phyloP scores from a whole-genome alignment of 805 yeast genomes.

The Cyberlindnera mississippiensis region DNA sequence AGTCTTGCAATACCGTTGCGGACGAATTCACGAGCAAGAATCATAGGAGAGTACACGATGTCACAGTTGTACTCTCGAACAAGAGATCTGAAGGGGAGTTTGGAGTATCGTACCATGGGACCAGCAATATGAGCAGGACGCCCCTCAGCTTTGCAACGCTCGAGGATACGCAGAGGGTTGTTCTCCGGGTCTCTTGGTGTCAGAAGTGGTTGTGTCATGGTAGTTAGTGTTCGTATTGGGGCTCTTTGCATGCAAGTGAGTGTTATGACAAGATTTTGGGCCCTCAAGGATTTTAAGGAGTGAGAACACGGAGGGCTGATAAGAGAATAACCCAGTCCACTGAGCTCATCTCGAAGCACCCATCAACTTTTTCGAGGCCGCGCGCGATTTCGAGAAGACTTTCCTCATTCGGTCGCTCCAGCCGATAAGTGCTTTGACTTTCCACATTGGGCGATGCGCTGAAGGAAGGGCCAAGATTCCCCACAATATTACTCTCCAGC shows the following conservation, averaged over 20 bases:
- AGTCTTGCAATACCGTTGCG: slow-evolving; percentile 75
- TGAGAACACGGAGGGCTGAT: neutral
- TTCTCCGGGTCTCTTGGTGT: slow-evolving; percentile 38
- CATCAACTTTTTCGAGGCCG: neutral
- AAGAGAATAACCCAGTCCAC: neutral
- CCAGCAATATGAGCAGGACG: slow-evolving; percentile 72
- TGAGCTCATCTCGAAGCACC: neutral
- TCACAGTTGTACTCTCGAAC: slow-evolving; percentile 72
- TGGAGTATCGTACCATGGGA: slow-evolving; percentile 97
- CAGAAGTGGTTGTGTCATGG: slow-evolving; percentile 8
- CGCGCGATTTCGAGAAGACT: neutral
- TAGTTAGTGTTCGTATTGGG: neutral
- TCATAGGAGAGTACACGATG: slow-evolving; percentile 94
- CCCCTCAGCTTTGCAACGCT: slow-evolving; percentile 41
- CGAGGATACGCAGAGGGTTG: slow-evolving; percentile 51
- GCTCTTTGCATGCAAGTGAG: slow-evolving; percentile 1
- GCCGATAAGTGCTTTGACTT: neutral
- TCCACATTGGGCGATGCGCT: neutral
- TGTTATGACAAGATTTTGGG: neutral
- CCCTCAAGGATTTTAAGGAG: neutral
- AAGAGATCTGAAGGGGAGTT: slow-evolving; percentile 83
- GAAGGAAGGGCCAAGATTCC: too few relatives aligned
- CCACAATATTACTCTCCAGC: too few relatives aligned
- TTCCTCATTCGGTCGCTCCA: neutral
- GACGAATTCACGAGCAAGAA: slow-evolving; percentile 90